These are phyloP conservation scores for Candida dubliniensis DNA, from an alignment of 1,139 yeast species.

Conservation along the genomic window DNA sequence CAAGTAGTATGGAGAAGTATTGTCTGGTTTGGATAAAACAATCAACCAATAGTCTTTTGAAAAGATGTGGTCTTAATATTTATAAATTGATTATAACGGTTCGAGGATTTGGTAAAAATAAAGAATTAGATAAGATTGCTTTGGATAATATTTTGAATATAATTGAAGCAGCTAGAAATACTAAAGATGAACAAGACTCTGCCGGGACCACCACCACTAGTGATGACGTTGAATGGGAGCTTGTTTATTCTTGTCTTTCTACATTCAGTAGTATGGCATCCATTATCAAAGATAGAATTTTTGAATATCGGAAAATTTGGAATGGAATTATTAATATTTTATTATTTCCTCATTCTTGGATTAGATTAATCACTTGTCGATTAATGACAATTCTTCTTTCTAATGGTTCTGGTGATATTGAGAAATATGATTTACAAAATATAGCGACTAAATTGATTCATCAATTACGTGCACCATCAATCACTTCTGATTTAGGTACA, in stretches of 20 bases:
- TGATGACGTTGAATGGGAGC: slow-evolving; percentile 63
- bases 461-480: slow-evolving; percentile 77
- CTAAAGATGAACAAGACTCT: slow-evolving; percentile 21
- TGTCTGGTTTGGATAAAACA: slow-evolving; percentile 69
- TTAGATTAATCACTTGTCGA: slow-evolving; percentile 69
- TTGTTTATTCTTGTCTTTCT: slow-evolving; percentile 64
- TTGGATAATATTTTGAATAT: slow-evolving; percentile 35
- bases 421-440: slow-evolving; percentile 52
- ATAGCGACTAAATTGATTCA: slow-evolving; percentile 69
- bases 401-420: slow-evolving; percentile 33
- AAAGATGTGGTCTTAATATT: slow-evolving; percentile 76
- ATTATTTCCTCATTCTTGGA: slow-evolving; percentile 91
- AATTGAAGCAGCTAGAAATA: slow-evolving; percentile 33
- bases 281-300: slow-evolving; percentile 30
- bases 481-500: slow-evolving; percentile 62
- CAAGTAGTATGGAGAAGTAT: slow-evolving; percentile 55
- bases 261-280: slow-evolving; percentile 48
- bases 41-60: slow-evolving; percentile 51
- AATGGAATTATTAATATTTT: slow-evolving; percentile 51
- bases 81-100: slow-evolving; percentile 63
- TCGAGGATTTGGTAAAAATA: slow-evolving; percentile 44
- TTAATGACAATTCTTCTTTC: slow-evolving; percentile 54
- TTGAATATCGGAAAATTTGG: slow-evolving; percentile 50
- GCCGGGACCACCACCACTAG: not conserved
- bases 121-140: slow-evolving; percentile 41